A percentile compares a stretch with the other conserved stretches of the same genome.
phyloP scores from a whole-genome alignment of 208 protist genomes.

The Trypanosomatidae sp. region DNA sequence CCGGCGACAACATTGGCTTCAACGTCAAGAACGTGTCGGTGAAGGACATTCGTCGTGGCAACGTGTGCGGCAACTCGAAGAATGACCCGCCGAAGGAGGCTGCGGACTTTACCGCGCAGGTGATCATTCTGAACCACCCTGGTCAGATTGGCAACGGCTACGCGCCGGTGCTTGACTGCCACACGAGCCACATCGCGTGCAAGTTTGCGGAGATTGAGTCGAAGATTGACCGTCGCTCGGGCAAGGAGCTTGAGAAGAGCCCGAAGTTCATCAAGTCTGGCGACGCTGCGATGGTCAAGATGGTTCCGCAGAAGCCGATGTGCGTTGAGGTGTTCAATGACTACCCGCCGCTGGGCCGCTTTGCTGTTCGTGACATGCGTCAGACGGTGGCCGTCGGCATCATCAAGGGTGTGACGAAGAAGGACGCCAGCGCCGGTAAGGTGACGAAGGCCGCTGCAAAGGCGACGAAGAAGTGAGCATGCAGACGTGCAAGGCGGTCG shows the following conservation, averaged over 20 bases:
- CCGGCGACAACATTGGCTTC: slow-evolving; percentile 92
- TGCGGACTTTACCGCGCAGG: slow-evolving; percentile 81
- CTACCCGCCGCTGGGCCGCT: slow-evolving; percentile 92
- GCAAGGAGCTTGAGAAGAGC: slow-evolving; percentile 82
- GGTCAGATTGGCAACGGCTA: slow-evolving; percentile 87
- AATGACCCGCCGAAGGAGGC: slow-evolving; percentile 49
- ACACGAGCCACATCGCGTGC: slow-evolving; percentile 92
- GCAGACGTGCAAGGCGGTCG: not conserved
- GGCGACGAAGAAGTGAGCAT: slow-evolving; percentile 49
- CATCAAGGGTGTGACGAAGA: slow-evolving; percentile 85
- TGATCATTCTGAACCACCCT: slow-evolving; percentile 92
- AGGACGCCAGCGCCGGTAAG: slow-evolving; percentile 52
- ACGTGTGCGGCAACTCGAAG: slow-evolving; percentile 46
- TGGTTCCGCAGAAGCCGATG: slow-evolving; percentile 86
- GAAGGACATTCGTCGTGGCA: slow-evolving; percentile 87
- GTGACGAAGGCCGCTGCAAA: slow-evolving; percentile 67
- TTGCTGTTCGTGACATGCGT: slow-evolving; percentile 92
- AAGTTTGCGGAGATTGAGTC: slow-evolving; percentile 79
- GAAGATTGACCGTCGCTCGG: slow-evolving; percentile 89
- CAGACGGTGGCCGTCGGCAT: slow-evolving; percentile 95
- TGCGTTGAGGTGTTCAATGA: slow-evolving; percentile 92
- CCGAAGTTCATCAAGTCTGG: slow-evolving; percentile 87
- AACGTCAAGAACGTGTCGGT: slow-evolving; percentile 90
- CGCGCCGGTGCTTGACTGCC: slow-evolving; percentile 85
- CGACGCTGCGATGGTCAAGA: slow-evolving; percentile 85